phyloP scores from a whole-genome alignment of 176 grass and related monocot species.

The Carex littledalei region DNA sequence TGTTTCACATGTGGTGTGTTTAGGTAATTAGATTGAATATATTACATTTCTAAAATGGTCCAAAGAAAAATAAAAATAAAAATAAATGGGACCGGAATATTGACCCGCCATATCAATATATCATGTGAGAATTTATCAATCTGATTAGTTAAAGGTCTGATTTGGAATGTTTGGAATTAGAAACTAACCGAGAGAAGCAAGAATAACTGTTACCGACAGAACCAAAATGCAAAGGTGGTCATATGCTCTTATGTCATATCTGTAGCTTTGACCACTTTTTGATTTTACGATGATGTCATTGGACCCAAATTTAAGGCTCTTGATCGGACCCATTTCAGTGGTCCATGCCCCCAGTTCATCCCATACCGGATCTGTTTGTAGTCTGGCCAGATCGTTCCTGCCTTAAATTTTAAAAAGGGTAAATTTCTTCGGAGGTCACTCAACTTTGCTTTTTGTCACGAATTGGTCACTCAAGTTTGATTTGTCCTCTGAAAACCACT shows the following conservation, averaged over 20 bases:
- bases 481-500: too few relatives aligned
- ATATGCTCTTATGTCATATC: slow-evolving; percentile 18
- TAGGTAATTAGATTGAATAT: neutral
- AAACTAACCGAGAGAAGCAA: neutral
- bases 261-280: slow-evolving; percentile 26
- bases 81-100: neutral
- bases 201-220: slow-evolving; percentile 5
- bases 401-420: neutral
- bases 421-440: too few relatives aligned
- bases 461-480: too few relatives aligned
- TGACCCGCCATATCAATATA: neutral
- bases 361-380: neutral
- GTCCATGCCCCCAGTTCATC: neutral
- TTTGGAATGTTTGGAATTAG: slow-evolving; percentile 13
- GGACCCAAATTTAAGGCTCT: slow-evolving; percentile 6
- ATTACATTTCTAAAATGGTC: neutral
- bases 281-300: slow-evolving; percentile 14
- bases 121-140: slow-evolving; percentile 1
- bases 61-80: neutral
- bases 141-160: neutral
- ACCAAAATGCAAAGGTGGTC: slow-evolving; percentile 9
- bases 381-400: neutral
- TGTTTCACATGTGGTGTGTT: neutral
- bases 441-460: too few relatives aligned
- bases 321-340: neutral